A percentile compares a stretch with the other conserved stretches of the same genome.
Conservation (phyloP, 2,329 filamentous ascomycete species). For the Ceratocystis diversiconidia region DNA sequence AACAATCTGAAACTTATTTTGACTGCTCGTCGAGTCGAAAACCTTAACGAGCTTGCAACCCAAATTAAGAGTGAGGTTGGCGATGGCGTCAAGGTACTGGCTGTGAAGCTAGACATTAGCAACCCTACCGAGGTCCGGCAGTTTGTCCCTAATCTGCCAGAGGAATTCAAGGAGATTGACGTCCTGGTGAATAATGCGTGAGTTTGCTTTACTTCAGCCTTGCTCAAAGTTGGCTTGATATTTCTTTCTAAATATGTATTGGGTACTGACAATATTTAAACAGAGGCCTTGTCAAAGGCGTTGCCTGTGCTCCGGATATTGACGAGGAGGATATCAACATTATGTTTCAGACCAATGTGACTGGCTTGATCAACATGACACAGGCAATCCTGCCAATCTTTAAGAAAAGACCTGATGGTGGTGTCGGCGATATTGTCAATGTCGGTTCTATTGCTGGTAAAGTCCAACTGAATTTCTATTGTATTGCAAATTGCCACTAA, state of each 20-base stretch:
- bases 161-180: constrained; percentile 72
- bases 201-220: constrained; percentile 25
- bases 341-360: constrained; percentile 92
- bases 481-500: not conserved
- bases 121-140: constrained; percentile 56
- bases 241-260: too few species aligned
- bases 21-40: constrained; percentile 74
- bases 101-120: constrained; percentile 78
- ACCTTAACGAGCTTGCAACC: constrained; percentile 58
- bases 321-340: constrained; percentile 63
- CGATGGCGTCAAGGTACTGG: constrained; percentile 64
- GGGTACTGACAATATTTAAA: constrained; percentile 15
- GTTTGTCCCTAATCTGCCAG: constrained; percentile 61
- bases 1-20: constrained; percentile 69
- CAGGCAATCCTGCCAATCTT: constrained; percentile 78
- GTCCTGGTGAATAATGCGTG: constrained; percentile 94
- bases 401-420: constrained; percentile 59
- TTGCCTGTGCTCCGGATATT: constrained; percentile 76
- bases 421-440: constrained; percentile 87
- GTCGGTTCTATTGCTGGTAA: constrained; percentile 71
- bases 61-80: constrained; percentile 67
- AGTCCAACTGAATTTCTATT: not conserved
- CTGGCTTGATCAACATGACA: constrained; percentile 89
- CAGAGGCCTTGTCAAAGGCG: constrained; percentile 77
- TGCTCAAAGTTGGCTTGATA: too few species aligned